Base-by-base conservation (phyloP, 1,284 basidiomycete genomes). In the Neolentinus lepideus region DNA sequence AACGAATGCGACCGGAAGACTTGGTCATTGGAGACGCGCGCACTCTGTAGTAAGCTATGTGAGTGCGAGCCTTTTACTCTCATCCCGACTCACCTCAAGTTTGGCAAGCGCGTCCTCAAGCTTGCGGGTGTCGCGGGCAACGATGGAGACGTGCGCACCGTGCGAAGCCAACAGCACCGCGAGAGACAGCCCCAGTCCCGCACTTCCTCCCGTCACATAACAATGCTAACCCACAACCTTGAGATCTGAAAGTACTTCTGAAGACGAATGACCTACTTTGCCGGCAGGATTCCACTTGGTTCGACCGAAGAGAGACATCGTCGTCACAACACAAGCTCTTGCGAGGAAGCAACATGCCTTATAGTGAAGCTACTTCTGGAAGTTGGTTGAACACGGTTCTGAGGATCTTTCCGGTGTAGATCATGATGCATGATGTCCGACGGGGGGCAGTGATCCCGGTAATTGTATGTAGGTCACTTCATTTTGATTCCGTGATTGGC, bases 111-210 rank as follows among this genome's bases (percentile, higher is more conserved):
- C 90, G 16, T 67, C 70, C 53, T 79, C 69, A 25, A 92, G 73
- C 59, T 82, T 85, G 46, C 72, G 69, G 59, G 83, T 73, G 61
- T 85, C 80, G 25, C 91, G 76, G 45, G 91, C 90, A 31, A 93
- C 86, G 59, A 95, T 88, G 1, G 88, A 88, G 2, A 95, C 85
- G 66, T 91, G 75, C 1, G 91, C 90, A 1, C 92, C 92, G 53
- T 77, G 75, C 60, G 76, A 71, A 19, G 84, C 80, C 11, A 94
- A 76, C 36, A 85, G 73, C 36, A 80, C 74, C 0, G 91, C 88
- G 0, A 94, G 72, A 0, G 84, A 77, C 14, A 91, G 77, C 6
- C 93, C 92, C 1, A 93, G 78, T 1, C 92, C 92, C 22, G 84
- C 77, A 9, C 85, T 90, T 0, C 90, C 92, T 24, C 92, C 93